phyloP scores from a whole-genome alignment of 805 yeast species.

The Brettanomyces sp. region DNA sequence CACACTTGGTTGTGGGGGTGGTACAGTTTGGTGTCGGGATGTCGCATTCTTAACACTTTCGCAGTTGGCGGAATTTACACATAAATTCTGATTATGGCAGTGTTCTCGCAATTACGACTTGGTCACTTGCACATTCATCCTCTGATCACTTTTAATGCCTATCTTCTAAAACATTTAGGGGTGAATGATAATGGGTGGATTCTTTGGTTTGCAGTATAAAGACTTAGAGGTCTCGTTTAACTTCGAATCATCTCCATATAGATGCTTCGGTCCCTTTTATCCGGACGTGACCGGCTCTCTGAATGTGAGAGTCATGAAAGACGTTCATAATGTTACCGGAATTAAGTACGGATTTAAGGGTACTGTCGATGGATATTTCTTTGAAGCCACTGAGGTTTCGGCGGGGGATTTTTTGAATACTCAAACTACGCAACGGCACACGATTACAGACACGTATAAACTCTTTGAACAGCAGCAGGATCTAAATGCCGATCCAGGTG shows the following conservation, averaged over 20 bases:
- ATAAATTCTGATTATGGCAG: too few relatives aligned
- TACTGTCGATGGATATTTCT: neutral
- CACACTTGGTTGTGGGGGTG: too few relatives aligned
- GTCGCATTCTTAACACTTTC: too few relatives aligned
- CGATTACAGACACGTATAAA: neutral
- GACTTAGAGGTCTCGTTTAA: neutral
- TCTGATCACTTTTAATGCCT: too few relatives aligned
- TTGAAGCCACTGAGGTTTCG: neutral
- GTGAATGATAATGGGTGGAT: too few relatives aligned
- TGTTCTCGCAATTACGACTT: too few relatives aligned
- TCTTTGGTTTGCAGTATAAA: too few relatives aligned
- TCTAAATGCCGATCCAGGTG: neutral
- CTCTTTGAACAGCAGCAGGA: neutral
- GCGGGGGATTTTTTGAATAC: neutral
- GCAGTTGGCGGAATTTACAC: too few relatives aligned
- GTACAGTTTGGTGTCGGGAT: too few relatives aligned
- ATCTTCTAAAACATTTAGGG: too few relatives aligned
- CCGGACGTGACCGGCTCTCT: conserved; percentile 9
- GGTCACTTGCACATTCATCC: too few relatives aligned
- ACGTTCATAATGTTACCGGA: neutral
- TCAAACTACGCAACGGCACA: neutral
- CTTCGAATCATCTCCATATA: neutral
- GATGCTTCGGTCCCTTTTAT: conserved; percentile 5
- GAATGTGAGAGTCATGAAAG: conserved; percentile 2
- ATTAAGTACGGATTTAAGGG: neutral